A percentile compares a stretch with the other conserved stretches of the same genome.
These are phyloP conservation scores for Penicillium sp. DNA, from an alignment of 2,329 filamentous ascomycete genomes.

Conservation along the genomic window DNA sequence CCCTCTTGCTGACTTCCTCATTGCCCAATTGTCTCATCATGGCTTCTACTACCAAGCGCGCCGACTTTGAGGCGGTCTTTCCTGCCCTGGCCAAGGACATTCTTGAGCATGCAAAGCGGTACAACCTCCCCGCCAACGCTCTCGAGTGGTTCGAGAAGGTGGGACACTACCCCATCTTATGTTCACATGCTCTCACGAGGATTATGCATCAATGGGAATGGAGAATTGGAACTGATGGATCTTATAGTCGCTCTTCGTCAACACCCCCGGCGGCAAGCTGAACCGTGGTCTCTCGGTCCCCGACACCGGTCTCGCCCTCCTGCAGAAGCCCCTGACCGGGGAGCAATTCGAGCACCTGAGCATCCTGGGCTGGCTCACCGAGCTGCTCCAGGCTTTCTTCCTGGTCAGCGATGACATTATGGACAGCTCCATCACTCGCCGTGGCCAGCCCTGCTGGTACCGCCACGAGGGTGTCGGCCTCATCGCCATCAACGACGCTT, in stretches of 20 bases:
- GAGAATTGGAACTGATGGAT: conserved; percentile 5
- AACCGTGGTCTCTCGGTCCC: conserved; percentile 98
- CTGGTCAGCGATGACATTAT: conserved; percentile 98
- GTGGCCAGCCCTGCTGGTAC: conserved; percentile 96
- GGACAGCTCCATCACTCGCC: conserved; percentile 92
- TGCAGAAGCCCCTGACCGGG: conserved; percentile 69
- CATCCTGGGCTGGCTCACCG: conserved; percentile 93
- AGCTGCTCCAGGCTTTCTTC: conserved; percentile 98
- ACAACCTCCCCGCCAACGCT: conserved; percentile 79
- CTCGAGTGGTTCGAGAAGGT: conserved; percentile 87
- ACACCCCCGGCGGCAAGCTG: conserved; percentile 92
- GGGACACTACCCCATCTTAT: conserved; percentile 23
- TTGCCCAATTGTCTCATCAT: conserved; percentile 46
- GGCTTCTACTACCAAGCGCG: conserved; percentile 69
- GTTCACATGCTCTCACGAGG: neutral
- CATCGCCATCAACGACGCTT: conserved; percentile 97
- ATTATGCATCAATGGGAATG: neutral
- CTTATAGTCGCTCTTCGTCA: conserved; percentile 74
- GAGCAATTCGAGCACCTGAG: conserved; percentile 88
- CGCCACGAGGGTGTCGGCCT: conserved; percentile 84
- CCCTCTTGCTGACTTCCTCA: conserved; percentile 7
- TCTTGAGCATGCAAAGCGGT: conserved; percentile 73
- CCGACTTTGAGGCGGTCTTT: conserved; percentile 87
- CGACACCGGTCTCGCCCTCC: conserved; percentile 81
- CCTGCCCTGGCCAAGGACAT: conserved; percentile 82